These are phyloP conservation scores for Fusarium humuli DNA, from an alignment of 2,329 filamentous ascomycete genomes.

Conservation along the genomic window DNA sequence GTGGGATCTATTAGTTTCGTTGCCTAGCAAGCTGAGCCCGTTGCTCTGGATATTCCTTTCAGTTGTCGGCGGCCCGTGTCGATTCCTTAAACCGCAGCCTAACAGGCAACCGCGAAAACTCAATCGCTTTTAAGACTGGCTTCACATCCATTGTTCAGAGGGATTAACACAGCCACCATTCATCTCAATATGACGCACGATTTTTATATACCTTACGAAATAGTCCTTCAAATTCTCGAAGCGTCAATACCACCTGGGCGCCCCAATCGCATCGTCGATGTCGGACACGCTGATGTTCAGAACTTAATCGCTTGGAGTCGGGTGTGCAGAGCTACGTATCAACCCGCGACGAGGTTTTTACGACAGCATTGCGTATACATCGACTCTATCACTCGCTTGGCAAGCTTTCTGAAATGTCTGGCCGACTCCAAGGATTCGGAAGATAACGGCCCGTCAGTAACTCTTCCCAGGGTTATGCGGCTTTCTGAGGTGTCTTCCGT, in stretches of 20 bases:
- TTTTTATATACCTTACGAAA: conserved; percentile 24
- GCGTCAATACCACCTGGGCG: conserved; percentile 7
- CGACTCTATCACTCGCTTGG: conserved; percentile 4
- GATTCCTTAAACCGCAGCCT: conserved; percentile 14
- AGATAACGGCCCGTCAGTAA: not conserved
- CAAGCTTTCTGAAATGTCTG: conserved; percentile 7
- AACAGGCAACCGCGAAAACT: conserved; percentile 14
- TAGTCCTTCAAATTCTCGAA: conserved; percentile 30
- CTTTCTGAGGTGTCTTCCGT: conserved; percentile 18
- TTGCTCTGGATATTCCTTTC: not conserved
- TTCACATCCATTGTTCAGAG: not conserved
- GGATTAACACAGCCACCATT: not conserved
- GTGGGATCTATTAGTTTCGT: not conserved
- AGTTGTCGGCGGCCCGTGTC: not conserved
- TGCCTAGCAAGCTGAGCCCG: not conserved
- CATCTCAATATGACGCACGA: not conserved
- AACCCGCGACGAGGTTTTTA: conserved; percentile 8
- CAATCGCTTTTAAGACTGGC: not conserved
- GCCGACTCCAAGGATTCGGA: not conserved
- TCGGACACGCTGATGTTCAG: conserved; percentile 17
- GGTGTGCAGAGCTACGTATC: conserved; percentile 32
- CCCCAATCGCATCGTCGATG: conserved; percentile 13
- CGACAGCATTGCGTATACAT: conserved; percentile 28
- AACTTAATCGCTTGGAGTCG: conserved; percentile 22
- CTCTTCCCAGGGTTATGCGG: conserved; percentile 3